phyloP scores from a whole-genome alignment of 2,329 filamentous ascomycete species.

The Dactylellina leptospora region DNA sequence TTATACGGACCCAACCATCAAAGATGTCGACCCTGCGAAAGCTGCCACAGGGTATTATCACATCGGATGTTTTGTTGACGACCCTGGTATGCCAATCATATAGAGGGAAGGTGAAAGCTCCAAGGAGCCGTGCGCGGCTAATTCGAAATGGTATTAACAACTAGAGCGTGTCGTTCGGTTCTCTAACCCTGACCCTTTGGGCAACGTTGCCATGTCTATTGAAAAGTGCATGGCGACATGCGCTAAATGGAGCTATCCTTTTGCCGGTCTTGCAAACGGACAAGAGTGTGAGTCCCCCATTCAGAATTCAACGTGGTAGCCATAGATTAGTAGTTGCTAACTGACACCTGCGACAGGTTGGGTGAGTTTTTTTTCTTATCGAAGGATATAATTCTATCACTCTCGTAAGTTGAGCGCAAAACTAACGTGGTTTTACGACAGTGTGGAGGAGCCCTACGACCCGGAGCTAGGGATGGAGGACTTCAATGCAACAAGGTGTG shows the following conservation, averaged over 20 bases:
- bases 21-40: not conserved
- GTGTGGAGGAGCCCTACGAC: not conserved
- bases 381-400: not conserved
- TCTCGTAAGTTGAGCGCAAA: not conserved
- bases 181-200: not conserved
- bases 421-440: not conserved
- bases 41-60: not conserved
- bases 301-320: not conserved
- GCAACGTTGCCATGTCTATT: not conserved
- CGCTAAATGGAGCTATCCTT: not conserved
- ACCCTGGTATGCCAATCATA: not conserved
- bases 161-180: not conserved
- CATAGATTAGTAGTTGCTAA: no score
- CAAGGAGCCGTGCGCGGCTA: not conserved
- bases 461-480: not conserved
- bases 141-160: not conserved
- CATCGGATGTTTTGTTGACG: not conserved
- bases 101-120: not conserved
- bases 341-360: not conserved
- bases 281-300: not conserved
- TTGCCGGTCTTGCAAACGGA: not conserved
- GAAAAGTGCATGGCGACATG: not conserved
- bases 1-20: slow-evolving; percentile 1
- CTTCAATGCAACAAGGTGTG: not conserved
- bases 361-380: not conserved